Evolutionary conservation across 306 rosid genomes (phyloP).

Genomic region (Quercus engelmannii): DNA sequence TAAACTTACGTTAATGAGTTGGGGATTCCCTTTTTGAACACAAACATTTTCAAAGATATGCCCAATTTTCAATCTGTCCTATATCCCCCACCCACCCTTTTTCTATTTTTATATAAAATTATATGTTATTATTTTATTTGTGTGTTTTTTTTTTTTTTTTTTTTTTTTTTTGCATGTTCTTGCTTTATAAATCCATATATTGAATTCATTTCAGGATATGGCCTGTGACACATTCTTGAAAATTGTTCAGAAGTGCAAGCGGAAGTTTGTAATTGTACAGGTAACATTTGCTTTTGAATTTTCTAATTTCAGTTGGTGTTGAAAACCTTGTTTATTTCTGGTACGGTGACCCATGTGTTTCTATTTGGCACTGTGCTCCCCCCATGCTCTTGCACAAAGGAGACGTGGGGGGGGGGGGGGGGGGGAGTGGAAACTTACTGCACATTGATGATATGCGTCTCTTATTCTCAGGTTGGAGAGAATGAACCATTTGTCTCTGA

Average conservation of each 20-base stretch:
- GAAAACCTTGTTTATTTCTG: neutral
- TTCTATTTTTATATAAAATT: neutral
- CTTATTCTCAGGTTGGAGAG: constrained; percentile 78
- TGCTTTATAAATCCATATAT: neutral
- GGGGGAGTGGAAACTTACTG: neutral
- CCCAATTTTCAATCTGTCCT: neutral
- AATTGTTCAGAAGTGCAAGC: constrained; percentile 96
- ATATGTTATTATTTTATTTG: neutral
- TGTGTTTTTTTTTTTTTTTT: no score
- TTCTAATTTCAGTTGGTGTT: neutral
- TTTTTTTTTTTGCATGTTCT: neutral
- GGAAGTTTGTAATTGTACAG: constrained; percentile 92
- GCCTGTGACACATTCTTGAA: constrained; percentile 96
- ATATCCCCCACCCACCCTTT: no score
- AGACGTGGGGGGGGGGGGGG: neutral
- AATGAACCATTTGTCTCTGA: constrained; percentile 95
- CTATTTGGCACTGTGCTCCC: neutral
- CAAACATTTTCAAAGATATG: neutral
- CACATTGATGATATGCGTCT: neutral
- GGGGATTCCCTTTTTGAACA: neutral
- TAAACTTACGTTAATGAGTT: neutral
- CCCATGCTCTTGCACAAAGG: neutral
- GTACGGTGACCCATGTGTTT: neutral
- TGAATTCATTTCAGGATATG: constrained; percentile 71
- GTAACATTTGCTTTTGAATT: constrained; percentile 23